A percentile compares a stretch with the other conserved stretches of the same genome.
Evolutionary conservation across 1,139 yeast species (phyloP).

Genomic region (Suhomyces choctaworum): DNA sequence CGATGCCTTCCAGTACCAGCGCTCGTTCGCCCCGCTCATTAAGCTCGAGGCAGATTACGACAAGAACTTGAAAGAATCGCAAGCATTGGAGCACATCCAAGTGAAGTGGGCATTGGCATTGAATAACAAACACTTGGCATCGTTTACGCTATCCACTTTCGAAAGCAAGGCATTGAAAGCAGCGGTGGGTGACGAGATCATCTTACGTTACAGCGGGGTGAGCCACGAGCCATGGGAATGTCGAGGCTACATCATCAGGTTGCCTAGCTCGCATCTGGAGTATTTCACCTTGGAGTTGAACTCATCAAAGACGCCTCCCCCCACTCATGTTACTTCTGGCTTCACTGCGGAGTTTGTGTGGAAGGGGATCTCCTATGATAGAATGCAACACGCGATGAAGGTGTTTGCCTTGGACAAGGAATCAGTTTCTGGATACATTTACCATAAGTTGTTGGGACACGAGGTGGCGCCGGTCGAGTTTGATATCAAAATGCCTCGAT

Average conservation of each 20-base stretch:
- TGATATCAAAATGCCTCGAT: slow-evolving; percentile 58
- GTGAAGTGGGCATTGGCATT: slow-evolving; percentile 76
- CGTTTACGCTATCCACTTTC: slow-evolving; percentile 66
- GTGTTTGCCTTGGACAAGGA: slow-evolving; percentile 70
- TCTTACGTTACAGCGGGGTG: slow-evolving; percentile 57
- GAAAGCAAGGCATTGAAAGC: slow-evolving; percentile 69
- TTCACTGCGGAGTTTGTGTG: slow-evolving; percentile 88
- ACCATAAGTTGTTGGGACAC: slow-evolving; percentile 81
- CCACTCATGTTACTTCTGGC: slow-evolving; percentile 62
- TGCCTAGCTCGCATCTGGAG: slow-evolving; percentile 70
- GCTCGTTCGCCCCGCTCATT: slow-evolving; percentile 82
- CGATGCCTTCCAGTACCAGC: slow-evolving; percentile 85
- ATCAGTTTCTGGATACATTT: slow-evolving; percentile 74
- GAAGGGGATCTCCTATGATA: slow-evolving; percentile 80
- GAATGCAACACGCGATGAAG: slow-evolving; percentile 81
- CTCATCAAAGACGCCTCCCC: slow-evolving; percentile 36
- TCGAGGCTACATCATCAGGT: slow-evolving; percentile 66
- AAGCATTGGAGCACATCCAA: slow-evolving; percentile 70
- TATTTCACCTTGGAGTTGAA: slow-evolving; percentile 72
- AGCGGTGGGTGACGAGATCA: slow-evolving; percentile 86
- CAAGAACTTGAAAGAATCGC: slow-evolving; percentile 71
- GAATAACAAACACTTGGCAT: slow-evolving; percentile 65
- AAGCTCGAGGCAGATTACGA: slow-evolving; percentile 82
- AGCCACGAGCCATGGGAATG: slow-evolving; percentile 65
- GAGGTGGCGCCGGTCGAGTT: slow-evolving; percentile 67